Conservation (phyloP, 352 stramenopile genomes). For the Pythium insidiosum region DNA sequence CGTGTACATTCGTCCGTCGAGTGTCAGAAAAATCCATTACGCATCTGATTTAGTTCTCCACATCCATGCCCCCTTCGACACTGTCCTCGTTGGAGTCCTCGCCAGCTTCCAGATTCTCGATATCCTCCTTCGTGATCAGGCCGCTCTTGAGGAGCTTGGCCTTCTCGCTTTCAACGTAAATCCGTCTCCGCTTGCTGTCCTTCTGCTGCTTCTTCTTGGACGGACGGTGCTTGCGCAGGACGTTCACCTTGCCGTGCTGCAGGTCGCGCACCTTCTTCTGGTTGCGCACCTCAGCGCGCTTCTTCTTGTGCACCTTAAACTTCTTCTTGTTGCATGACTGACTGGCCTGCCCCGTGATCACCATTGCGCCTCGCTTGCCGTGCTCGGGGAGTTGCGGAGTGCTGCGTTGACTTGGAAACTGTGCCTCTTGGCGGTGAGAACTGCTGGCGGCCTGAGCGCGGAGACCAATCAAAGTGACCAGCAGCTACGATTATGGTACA, state of each 20-base stretch:
- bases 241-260: conserved; percentile 41
- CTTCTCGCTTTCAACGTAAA: conserved; percentile 67
- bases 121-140: conserved; percentile 75
- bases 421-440: too few relatives aligned
- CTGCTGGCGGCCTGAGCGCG: too few relatives aligned
- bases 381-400: too few relatives aligned
- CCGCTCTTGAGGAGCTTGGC: conserved; percentile 68
- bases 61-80: conserved; percentile 42
- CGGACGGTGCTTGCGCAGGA: conserved; percentile 53
- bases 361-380: too few relatives aligned
- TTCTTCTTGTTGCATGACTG: conserved; percentile 85
- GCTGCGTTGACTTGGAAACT: too few relatives aligned
- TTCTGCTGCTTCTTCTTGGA: conserved; percentile 87
- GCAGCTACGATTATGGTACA: too few relatives aligned
- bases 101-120: conserved; percentile 58
- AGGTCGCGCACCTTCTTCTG: conserved; percentile 69
- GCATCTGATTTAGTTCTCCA: conserved; percentile 52
- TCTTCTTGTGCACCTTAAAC: conserved; percentile 82
- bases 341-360: conserved; percentile 52
- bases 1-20: too few relatives aligned
- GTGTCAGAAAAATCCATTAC: too few relatives aligned
- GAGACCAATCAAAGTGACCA: too few relatives aligned
- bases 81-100: conserved; percentile 32
- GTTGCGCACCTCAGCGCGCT: conserved; percentile 65
- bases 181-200: conserved; percentile 70